Conservation (phyloP, 306 rosid species). For the Astragalus glycyphyllos region DNA sequence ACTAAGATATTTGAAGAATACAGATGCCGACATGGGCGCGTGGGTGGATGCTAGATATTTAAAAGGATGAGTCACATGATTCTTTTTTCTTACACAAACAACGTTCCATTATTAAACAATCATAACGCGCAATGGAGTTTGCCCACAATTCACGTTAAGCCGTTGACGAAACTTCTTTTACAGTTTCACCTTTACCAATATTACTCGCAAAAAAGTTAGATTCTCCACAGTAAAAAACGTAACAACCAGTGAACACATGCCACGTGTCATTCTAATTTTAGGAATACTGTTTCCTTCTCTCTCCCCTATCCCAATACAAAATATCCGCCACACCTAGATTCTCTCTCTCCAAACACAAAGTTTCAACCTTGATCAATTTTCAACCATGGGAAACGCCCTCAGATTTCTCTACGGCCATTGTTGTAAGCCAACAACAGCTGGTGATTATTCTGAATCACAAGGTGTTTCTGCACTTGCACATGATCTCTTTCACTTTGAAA, state of each 20-base stretch:
- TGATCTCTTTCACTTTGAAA: slow-evolving; percentile 79
- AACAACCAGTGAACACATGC: slow-evolving; percentile 1
- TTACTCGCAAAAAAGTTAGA: background rate
- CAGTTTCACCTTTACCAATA: background rate
- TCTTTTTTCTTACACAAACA: background rate
- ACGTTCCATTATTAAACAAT: slow-evolving; percentile 11
- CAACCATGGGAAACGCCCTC: slow-evolving; percentile 74
- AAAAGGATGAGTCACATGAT: background rate
- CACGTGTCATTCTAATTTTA: too few species aligned
- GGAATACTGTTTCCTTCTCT: background rate
- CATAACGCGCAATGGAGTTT: slow-evolving; percentile 17
- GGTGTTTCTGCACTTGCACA: slow-evolving; percentile 75
- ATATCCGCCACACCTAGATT: slow-evolving; percentile 16
- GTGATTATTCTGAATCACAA: slow-evolving; percentile 57
- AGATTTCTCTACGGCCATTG: slow-evolving; percentile 60
- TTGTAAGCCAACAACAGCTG: slow-evolving; percentile 55
- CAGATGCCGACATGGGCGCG: too few species aligned
- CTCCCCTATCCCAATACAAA: background rate
- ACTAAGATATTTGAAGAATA: too few species aligned
- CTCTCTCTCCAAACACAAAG: background rate
- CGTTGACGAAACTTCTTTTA: slow-evolving; percentile 32
- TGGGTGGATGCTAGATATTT: background rate
- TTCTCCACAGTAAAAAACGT: background rate
- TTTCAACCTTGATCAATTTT: slow-evolving; percentile 31
- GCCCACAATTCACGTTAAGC: slow-evolving; percentile 26